phyloP scores from a whole-genome alignment of 1,284 basidiomycete species.

The Sporisorium iseilematis-ciliati region DNA sequence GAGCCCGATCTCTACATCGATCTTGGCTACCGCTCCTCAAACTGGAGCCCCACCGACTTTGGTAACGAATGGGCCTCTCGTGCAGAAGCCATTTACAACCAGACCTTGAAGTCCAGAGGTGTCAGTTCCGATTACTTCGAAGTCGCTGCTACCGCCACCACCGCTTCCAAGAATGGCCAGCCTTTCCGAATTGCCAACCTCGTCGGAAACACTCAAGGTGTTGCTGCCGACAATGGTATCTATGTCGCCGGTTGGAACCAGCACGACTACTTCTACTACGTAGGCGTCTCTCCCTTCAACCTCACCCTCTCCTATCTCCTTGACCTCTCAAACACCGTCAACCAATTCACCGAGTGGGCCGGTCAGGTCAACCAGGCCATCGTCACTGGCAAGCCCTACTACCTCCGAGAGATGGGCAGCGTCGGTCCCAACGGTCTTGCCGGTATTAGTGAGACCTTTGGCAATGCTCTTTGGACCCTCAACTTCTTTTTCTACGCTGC shows the following conservation, averaged over 20 bases:
- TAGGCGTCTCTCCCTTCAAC: slow-evolving; percentile 44
- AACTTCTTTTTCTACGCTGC: slow-evolving; percentile 63
- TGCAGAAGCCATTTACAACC: slow-evolving; percentile 46
- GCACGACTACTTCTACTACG: slow-evolving; percentile 64
- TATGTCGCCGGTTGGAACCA: slow-evolving; percentile 63
- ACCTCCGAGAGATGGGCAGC: slow-evolving; percentile 60
- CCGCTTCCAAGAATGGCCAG: slow-evolving; percentile 54
- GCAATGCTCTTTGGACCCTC: slow-evolving; percentile 59
- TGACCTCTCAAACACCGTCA: slow-evolving; percentile 44
- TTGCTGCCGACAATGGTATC: slow-evolving; percentile 57
- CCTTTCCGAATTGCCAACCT: slow-evolving; percentile 55
- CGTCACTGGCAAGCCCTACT: slow-evolving; percentile 61
- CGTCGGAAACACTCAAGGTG: slow-evolving; percentile 46
- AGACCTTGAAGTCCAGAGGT: slow-evolving; percentile 35
- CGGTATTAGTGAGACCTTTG: slow-evolving; percentile 60
- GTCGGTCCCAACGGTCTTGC: slow-evolving; percentile 55
- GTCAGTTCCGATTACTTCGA: slow-evolving; percentile 57
- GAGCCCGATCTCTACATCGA: slow-evolving; percentile 59
- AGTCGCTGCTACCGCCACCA: slow-evolving; percentile 59
- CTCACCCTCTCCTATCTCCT: slow-evolving; percentile 46
- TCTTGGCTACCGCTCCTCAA: slow-evolving; percentile 41
- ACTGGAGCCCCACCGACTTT: slow-evolving; percentile 42
- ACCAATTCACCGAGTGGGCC: slow-evolving; percentile 54
- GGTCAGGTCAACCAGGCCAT: slow-evolving; percentile 45
- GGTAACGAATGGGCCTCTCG: slow-evolving; percentile 50